Evolutionary conservation across 2,329 filamentous ascomycete genomes (phyloP).

Genomic region (Colletotrichum scovillei): DNA sequence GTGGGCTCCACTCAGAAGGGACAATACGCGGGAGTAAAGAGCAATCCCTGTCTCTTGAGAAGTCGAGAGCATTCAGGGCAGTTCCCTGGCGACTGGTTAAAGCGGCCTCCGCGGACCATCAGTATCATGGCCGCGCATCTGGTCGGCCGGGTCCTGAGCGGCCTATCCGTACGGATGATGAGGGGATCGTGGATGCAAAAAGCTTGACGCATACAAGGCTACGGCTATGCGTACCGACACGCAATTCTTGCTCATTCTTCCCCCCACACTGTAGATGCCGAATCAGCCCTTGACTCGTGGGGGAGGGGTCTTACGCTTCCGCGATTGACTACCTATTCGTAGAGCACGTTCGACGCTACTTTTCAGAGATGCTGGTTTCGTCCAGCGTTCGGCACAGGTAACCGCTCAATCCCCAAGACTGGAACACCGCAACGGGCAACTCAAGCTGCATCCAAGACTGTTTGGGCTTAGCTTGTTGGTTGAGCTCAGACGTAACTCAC

Average conservation of each 20-base stretch:
- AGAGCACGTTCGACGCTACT: not conserved
- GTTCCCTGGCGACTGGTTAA: not conserved
- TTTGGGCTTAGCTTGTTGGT: not conserved
- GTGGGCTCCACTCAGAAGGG: not conserved
- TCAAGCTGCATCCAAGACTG: not conserved
- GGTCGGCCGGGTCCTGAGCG: not conserved
- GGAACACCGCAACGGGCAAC: not conserved
- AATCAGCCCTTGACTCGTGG: not conserved
- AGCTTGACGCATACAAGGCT: conserved; percentile 22
- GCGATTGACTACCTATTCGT: not conserved
- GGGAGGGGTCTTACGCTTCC: not conserved
- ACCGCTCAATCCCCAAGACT: conserved; percentile 2
- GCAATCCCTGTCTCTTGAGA: not conserved
- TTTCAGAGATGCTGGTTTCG: not conserved
- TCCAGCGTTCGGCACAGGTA: not conserved
- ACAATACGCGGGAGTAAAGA: conserved; percentile 2
- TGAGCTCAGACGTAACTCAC: conserved; percentile 3
- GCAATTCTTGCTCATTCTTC: not conserved
- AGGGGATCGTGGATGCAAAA: conserved; percentile 4
- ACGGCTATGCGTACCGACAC: not conserved
- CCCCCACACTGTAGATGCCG: conserved; percentile 7
- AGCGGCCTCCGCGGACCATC: not conserved
- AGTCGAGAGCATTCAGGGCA: not conserved
- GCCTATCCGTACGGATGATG: not conserved
- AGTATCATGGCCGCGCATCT: not conserved